Conservation (phyloP, 768 basidiomycete genomes). For the Termitomyces bulborhizus region DNA sequence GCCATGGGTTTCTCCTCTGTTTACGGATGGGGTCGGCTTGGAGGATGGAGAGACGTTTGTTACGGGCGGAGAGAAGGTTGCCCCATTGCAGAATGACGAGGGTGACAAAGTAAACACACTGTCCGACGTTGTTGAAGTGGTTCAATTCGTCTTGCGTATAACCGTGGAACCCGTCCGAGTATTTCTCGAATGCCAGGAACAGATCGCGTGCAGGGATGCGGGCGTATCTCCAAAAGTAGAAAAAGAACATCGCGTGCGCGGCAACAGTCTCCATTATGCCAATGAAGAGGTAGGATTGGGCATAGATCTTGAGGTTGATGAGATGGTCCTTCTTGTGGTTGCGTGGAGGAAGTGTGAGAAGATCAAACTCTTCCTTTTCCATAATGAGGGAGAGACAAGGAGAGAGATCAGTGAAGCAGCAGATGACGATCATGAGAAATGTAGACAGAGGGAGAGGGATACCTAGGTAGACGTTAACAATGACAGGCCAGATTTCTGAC, state of each 20-base stretch:
- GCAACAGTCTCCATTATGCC: slow-evolving; percentile 14
- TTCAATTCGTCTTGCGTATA: slow-evolving; percentile 21
- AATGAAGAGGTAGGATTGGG: slow-evolving; percentile 13
- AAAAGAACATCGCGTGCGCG: slow-evolving; percentile 24
- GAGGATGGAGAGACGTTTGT: slow-evolving; percentile 36
- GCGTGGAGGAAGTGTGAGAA: slow-evolving; percentile 14
- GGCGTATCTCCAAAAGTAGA: slow-evolving; percentile 30
- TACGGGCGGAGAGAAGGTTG: slow-evolving; percentile 34
- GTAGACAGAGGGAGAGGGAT: slow-evolving; percentile 53
- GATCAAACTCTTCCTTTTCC: slow-evolving; percentile 16
- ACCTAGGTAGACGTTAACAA: slow-evolving; percentile 51
- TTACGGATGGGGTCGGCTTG: slow-evolving; percentile 41
- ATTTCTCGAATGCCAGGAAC: slow-evolving; percentile 35
- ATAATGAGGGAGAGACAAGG: slow-evolving; percentile 12
- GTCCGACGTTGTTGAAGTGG: slow-evolving; percentile 31
- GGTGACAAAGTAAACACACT: slow-evolving; percentile 29
- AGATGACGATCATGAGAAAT: slow-evolving; percentile 16
- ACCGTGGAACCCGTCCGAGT: slow-evolving; percentile 29
- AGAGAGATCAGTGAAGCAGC: slow-evolving; percentile 14
- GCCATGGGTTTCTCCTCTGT: too few relatives aligned
- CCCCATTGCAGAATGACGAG: slow-evolving; percentile 44
- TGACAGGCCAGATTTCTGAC: slow-evolving; percentile 53
- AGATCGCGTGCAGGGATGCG: slow-evolving; percentile 29
- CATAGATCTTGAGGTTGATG: slow-evolving; percentile 15
- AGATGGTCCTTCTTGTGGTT: slow-evolving; percentile 15